These are phyloP conservation scores for Erucastrum elatum DNA, from an alignment of 345 rosid genomes.

Conservation along the genomic window DNA sequence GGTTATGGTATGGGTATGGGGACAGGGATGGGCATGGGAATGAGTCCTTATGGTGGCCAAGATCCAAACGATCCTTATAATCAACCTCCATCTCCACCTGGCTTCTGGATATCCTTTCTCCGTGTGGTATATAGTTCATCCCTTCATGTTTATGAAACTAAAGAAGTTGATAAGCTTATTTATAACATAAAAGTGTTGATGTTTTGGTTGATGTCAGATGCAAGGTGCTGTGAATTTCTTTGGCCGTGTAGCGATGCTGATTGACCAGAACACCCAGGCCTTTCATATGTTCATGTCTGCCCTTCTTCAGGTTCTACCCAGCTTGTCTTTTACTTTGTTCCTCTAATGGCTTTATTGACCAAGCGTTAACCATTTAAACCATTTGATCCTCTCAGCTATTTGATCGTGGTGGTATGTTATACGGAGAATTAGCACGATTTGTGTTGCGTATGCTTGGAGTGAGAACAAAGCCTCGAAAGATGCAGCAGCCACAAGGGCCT, in stretches of 20 bases:
- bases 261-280: slow-evolving; percentile 90
- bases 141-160: neutral
- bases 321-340: neutral
- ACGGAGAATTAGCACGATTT: slow-evolving; percentile 95
- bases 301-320: slow-evolving; percentile 72
- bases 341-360: neutral
- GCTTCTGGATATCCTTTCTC: slow-evolving; percentile 96
- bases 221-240: slow-evolving; percentile 78
- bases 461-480: slow-evolving; percentile 65
- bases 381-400: slow-evolving; percentile 66
- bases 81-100: slow-evolving; percentile 87
- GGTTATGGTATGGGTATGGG: slow-evolving; percentile 93
- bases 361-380: slow-evolving; percentile 9
- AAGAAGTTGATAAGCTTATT: neutral
- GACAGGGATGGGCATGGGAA: slow-evolving; percentile 61
- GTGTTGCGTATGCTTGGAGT: slow-evolving; percentile 83
- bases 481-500: slow-evolving; percentile 58
- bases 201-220: slow-evolving; percentile 57
- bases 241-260: slow-evolving; percentile 75
- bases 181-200: slow-evolving; percentile 3
- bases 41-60: slow-evolving; percentile 82
- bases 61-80: slow-evolving; percentile 90
- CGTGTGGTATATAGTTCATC: slow-evolving; percentile 63
- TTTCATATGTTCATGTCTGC: slow-evolving; percentile 92
- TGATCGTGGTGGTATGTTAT: slow-evolving; percentile 81